Percentiles rank a stretch among this genome's conserved stretches.
phyloP scores from a whole-genome alignment of 352 stramenopile genomes.

The Blastocystis hominis region DNA sequence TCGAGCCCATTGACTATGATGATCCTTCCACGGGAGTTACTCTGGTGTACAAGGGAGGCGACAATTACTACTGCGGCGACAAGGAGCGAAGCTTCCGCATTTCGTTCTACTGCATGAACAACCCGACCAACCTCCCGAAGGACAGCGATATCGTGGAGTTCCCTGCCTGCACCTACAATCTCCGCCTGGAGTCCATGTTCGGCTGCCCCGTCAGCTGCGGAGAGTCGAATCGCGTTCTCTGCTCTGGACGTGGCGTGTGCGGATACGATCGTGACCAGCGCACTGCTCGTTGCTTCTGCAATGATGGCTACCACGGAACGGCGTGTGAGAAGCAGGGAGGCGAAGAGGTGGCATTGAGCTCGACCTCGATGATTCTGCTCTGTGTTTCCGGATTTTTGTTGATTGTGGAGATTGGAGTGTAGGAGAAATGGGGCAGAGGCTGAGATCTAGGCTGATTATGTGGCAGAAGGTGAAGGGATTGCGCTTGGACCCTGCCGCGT shows the following conservation, averaged over 20 bases:
- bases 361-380: slow-evolving; percentile 12
- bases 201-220: slow-evolving; percentile 49
- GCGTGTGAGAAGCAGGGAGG: slow-evolving; percentile 33
- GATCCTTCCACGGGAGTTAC: slow-evolving; percentile 35
- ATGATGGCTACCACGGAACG: slow-evolving; percentile 49
- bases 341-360: not conserved
- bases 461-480: slow-evolving; percentile 57
- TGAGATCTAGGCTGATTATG: slow-evolving; percentile 46
- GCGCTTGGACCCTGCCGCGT: slow-evolving; percentile 52
- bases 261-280: slow-evolving; percentile 28
- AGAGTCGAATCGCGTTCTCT: slow-evolving; percentile 49
- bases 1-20: slow-evolving; percentile 30
- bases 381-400: slow-evolving; percentile 37
- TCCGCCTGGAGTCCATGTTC: slow-evolving; percentile 41
- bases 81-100: not conserved
- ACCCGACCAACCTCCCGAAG: slow-evolving; percentile 10
- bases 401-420: slow-evolving; percentile 58
- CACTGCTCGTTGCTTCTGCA: slow-evolving; percentile 55
- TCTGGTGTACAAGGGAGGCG: slow-evolving; percentile 19
- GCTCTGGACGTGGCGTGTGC: slow-evolving; percentile 49
- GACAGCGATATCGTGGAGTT: slow-evolving; percentile 32
- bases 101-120: slow-evolving; percentile 47
- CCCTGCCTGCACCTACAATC: slow-evolving; percentile 35
- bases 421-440: not conserved
- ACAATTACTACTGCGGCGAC: not conserved